Percentiles rank a stretch among this genome's conserved stretches.
phyloP scores from a whole-genome alignment of 1,284 basidiomycete genomes.

The Grifola frondosa region DNA sequence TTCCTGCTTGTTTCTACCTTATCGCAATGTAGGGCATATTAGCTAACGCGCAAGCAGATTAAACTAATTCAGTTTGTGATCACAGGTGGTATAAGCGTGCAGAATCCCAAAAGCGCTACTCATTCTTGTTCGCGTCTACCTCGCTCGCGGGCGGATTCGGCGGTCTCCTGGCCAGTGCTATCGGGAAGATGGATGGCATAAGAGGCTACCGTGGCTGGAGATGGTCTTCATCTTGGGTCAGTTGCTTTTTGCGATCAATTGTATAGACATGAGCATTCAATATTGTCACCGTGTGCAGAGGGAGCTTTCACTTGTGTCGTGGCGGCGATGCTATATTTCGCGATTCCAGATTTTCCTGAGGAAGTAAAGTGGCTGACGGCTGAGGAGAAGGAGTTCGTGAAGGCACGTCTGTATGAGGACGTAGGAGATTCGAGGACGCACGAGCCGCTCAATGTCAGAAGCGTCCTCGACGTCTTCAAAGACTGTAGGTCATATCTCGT shows the following conservation, averaged over 20 bases:
- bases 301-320: constrained; percentile 36
- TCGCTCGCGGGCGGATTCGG: constrained; percentile 35
- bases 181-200: constrained; percentile 37
- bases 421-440: constrained; percentile 27
- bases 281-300: constrained; percentile 26
- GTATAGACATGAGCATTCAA: not conserved
- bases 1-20: constrained; percentile 37
- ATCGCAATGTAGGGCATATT: constrained; percentile 28
- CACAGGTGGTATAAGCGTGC: constrained; percentile 37
- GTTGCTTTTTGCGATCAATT: constrained; percentile 23
- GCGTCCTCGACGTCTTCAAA: constrained; percentile 23
- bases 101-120: constrained; percentile 38
- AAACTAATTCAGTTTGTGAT: not conserved
- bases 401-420: constrained; percentile 31
- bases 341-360: constrained; percentile 33
- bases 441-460: constrained; percentile 21
- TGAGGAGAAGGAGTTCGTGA: constrained; percentile 32
- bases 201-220: constrained; percentile 33
- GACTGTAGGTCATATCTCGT: constrained; percentile 22
- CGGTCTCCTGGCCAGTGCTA: constrained; percentile 35
- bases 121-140: constrained; percentile 38
- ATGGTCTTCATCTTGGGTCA: constrained; percentile 45
- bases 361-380: constrained; percentile 27
- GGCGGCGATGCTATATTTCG: constrained; percentile 26
- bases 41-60: not conserved